These are phyloP conservation scores for Phytopythium boreale DNA, from an alignment of 352 stramenopile genomes.

Conservation along the genomic window DNA sequence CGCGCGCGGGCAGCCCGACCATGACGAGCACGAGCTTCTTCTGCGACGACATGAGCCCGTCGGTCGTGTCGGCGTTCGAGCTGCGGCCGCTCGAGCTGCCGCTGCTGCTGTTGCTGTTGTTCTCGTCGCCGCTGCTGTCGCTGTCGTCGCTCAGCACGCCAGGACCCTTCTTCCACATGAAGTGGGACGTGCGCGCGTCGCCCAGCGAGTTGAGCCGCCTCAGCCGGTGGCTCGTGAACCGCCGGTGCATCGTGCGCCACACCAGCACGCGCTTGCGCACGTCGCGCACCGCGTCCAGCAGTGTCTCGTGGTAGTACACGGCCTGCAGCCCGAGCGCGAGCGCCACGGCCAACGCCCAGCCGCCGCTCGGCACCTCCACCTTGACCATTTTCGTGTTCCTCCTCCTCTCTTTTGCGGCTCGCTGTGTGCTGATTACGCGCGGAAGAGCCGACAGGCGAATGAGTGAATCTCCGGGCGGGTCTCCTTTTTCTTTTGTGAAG, in stretches of 20 bases:
- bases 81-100: slow-evolving; percentile 13
- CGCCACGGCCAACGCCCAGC: slow-evolving; percentile 27
- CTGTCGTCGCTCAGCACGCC: slow-evolving; percentile 21
- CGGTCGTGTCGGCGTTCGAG: slow-evolving; percentile 21
- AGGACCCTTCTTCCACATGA: slow-evolving; percentile 54
- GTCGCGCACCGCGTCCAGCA: slow-evolving; percentile 36
- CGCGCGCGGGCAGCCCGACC: slow-evolving; percentile 92
- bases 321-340: slow-evolving; percentile 36
- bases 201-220: slow-evolving; percentile 63
- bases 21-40: slow-evolving; percentile 92
- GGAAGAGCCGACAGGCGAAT: neutral
- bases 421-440: too few relatives aligned
- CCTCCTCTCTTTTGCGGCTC: neutral
- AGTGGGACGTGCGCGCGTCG: slow-evolving; percentile 65
- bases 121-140: slow-evolving; percentile 34
- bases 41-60: slow-evolving; percentile 67
- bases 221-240: slow-evolving; percentile 71
- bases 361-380: slow-evolving; percentile 24
- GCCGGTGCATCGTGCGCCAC: slow-evolving; percentile 70
- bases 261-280: slow-evolving; percentile 57
- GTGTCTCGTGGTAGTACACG: slow-evolving; percentile 49
- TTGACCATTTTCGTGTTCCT: slow-evolving; percentile 10
- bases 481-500: neutral
- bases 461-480: neutral
- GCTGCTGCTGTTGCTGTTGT: slow-evolving; percentile 19